Conservation (phyloP, 1,284 basidiomycete genomes). For the Leccinum angustisporum region DNA sequence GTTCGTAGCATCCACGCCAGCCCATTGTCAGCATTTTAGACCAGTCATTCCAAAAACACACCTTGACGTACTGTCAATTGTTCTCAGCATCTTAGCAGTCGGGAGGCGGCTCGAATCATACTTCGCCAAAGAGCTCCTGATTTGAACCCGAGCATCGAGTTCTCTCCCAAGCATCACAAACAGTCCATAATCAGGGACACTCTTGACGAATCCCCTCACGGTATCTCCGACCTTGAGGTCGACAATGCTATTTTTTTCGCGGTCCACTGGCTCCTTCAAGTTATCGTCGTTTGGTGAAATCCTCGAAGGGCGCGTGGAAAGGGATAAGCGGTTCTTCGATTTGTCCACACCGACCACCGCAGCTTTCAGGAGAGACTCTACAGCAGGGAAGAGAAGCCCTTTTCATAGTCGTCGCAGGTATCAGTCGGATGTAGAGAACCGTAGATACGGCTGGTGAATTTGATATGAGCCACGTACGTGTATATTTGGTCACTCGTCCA, state of each 20-base stretch:
- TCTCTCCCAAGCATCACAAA: constrained; percentile 85
- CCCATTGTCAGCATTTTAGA: constrained; percentile 14
- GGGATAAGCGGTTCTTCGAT: constrained; percentile 55
- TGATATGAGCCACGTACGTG: constrained; percentile 72
- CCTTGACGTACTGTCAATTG: constrained; percentile 78
- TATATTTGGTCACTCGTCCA: constrained; percentile 75
- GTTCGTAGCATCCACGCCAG: constrained; percentile 63
- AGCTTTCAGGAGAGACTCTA: constrained; percentile 71
- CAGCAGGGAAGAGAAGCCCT: constrained; percentile 57
- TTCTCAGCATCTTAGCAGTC: constrained; percentile 10
- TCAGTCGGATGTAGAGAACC: constrained; percentile 84
- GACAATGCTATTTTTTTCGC: constrained; percentile 61
- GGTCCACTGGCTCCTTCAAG: constrained; percentile 61
- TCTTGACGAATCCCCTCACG: constrained; percentile 89
- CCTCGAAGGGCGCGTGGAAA: constrained; percentile 79
- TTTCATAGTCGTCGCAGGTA: constrained; percentile 74
- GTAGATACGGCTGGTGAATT: constrained; percentile 66
- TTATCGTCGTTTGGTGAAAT: constrained; percentile 56
- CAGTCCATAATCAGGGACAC: constrained; percentile 83
- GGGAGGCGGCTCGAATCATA: constrained; percentile 32
- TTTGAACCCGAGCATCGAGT: constrained; percentile 90
- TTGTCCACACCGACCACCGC: constrained; percentile 72
- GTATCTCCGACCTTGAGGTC: constrained; percentile 74
- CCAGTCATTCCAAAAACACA: constrained; percentile 20
- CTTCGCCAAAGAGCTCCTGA: constrained; percentile 90